phyloP scores from a whole-genome alignment of 495 filamentous ascomycete genomes.

The Penicillium fimorum region DNA sequence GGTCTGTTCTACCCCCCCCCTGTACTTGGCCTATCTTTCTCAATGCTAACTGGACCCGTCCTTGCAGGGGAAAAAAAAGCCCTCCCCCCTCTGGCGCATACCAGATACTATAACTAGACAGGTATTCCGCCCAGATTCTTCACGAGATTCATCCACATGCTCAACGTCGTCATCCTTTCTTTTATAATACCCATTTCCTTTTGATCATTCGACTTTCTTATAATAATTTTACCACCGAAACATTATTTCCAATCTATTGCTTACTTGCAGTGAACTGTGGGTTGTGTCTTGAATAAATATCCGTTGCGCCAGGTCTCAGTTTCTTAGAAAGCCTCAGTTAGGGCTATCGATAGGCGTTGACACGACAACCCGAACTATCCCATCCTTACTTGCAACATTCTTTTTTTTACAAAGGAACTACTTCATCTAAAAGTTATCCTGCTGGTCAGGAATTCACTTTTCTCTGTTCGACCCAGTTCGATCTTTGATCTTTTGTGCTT shows the following conservation, averaged over 20 bases:
- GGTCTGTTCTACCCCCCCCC: constrained; percentile 22
- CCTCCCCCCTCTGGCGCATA: constrained; percentile 28
- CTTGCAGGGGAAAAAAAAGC: constrained; percentile 19
- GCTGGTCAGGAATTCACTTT: constrained; percentile 25
- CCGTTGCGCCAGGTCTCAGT: constrained; percentile 34
- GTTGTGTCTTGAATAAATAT: constrained; percentile 26
- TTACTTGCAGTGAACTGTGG: constrained; percentile 13
- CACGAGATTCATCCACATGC: constrained; percentile 42
- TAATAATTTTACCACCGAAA: constrained; percentile 9
- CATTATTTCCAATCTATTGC: constrained; percentile 21
- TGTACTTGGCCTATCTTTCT: constrained; percentile 5
- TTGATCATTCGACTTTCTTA: constrained; percentile 8
- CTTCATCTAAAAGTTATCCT: constrained; percentile 27
- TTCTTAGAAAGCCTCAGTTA: constrained; percentile 23
- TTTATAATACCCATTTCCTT: constrained; percentile 14
- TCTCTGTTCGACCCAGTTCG: background rate
- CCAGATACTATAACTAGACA: constrained; percentile 35
- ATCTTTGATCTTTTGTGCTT: constrained; percentile 8
- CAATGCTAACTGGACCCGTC: constrained; percentile 21
- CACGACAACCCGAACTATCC: constrained; percentile 48
- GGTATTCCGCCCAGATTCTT: constrained; percentile 34
- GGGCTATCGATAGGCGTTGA: constrained; percentile 46
- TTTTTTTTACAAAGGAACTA: constrained; percentile 19
- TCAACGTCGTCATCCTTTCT: constrained; percentile 30
- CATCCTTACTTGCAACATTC: constrained; percentile 46